Conservation (phyloP, 2,329 filamentous ascomycete genomes). For the Aspergillus versicolor region DNA sequence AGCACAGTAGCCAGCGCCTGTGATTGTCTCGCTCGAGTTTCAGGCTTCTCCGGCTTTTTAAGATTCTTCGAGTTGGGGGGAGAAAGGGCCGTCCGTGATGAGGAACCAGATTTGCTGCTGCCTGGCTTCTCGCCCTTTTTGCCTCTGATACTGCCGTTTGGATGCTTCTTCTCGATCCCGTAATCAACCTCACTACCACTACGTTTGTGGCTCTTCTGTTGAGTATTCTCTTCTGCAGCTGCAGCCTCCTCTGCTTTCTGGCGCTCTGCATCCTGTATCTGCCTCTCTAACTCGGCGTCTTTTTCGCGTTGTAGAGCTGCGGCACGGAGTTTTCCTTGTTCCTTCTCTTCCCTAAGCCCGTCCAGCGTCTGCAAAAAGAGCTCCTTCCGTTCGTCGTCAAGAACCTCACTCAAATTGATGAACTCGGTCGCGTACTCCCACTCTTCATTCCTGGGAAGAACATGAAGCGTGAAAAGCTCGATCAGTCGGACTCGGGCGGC, state of each 20-base stretch:
- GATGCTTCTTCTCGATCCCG: constrained; percentile 60
- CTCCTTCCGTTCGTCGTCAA: constrained; percentile 89
- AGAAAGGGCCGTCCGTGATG: constrained; percentile 33
- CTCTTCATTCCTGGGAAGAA: constrained; percentile 88
- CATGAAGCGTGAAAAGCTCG: constrained; percentile 91
- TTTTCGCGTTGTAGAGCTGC: constrained; percentile 63
- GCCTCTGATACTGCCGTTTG: constrained; percentile 33
- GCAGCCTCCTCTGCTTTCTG: constrained; percentile 36
- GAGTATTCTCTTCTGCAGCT: constrained; percentile 41
- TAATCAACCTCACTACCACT: constrained; percentile 68
- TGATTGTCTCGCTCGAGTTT: constrained; percentile 37
- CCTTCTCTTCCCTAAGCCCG: constrained; percentile 78
- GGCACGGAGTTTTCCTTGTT: constrained; percentile 65
- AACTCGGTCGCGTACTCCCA: constrained; percentile 96
- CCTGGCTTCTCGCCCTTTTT: constrained; percentile 30
- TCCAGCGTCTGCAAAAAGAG: constrained; percentile 84
- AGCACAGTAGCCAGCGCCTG: constrained; percentile 47
- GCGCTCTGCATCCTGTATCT: constrained; percentile 46
- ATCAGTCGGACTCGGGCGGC: constrained; percentile 85
- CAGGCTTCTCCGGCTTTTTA: constrained; percentile 39
- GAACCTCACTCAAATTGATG: constrained; percentile 77
- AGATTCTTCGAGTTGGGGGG: constrained; percentile 35
- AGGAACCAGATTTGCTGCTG: constrained; percentile 22
- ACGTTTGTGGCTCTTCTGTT: constrained; percentile 45
- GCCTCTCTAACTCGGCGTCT: constrained; percentile 53